Base-by-base conservation (phyloP, 192 early-diverging fungal genomes). In the Coemansia sp. region DNA sequence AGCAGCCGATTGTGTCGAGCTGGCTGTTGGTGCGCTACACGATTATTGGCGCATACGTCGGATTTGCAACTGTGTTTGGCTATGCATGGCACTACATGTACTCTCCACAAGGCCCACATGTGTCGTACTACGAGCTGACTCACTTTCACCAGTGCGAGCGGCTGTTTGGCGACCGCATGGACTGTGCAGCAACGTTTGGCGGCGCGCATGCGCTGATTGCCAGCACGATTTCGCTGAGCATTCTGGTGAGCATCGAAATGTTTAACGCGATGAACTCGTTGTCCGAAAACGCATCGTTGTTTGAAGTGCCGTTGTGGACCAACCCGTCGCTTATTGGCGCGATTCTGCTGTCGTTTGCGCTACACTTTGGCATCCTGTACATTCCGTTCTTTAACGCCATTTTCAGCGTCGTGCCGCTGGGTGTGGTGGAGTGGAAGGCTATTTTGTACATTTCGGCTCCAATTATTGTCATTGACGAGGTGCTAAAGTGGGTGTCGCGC, bases 51-150 rank as follows among this genome's bases (percentile, higher is more conserved):
- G 84, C 82, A 10, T 98, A 95, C 64, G 97, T 99, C 56, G 96
- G 96, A 53, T 69, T 74, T 15, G 95, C 96, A 4, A 97, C 96
- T 40, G 89, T 98, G 15, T 93, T 93, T 88, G 97, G 92, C 20
- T 98, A 98, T 68, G 94, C 91, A 1, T 98, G 97, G 96, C 98
- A 94, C 94, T 98, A 94, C 77, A 90, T 99, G 86, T 97, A 88
- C 69, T 97, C 96, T 76, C 57, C 74, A 5, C 78, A 69, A n/a
- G 95, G 95, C 25, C 97, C 97, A 4, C 88, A 90, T 56, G 90
- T 99, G 60, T 82, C 86, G 23, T 99, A 88, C 75, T 76, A 88
- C 62, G 91, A 99, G 74, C 81, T 99, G 80, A 91, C 94, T 23
- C 76, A 95, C 80, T 97, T 96, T 89, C 94, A 96, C 83, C 83